Conservation (phyloP, 306 rosid genomes). For the Quillaja saponaria region DNA sequence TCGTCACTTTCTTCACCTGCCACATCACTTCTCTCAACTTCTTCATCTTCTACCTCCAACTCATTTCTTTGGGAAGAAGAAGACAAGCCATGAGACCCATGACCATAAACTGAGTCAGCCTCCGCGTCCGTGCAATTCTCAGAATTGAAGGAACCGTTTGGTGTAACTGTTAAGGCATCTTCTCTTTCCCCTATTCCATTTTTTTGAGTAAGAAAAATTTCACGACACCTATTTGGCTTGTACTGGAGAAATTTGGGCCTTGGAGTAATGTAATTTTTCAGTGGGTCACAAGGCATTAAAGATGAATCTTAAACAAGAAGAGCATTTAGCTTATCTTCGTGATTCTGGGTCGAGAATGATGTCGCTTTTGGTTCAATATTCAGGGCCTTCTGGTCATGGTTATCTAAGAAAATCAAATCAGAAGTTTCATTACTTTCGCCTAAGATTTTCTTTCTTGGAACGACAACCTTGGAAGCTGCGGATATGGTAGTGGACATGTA, state of each 20-base stretch:
- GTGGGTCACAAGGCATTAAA: conserved; percentile 43
- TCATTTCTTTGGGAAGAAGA: conserved; percentile 22
- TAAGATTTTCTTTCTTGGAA: conserved; percentile 33
- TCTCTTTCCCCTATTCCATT: conserved; percentile 16
- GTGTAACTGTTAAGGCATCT: not conserved
- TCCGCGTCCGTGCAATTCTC: conserved; percentile 24
- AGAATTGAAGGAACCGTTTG: conserved; percentile 29
- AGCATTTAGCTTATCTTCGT: conserved; percentile 6
- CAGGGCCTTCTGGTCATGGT: conserved; percentile 18
- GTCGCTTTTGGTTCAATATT: conserved; percentile 6
- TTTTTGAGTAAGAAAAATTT: conserved; percentile 31
- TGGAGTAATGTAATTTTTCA: conserved; percentile 46
- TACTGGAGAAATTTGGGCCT: conserved; percentile 51
- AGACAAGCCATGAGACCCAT: not conserved
- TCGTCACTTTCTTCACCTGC: not conserved
- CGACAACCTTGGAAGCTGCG: conserved; percentile 35
- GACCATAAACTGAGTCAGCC: conserved; percentile 12
- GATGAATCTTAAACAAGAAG: conserved; percentile 1
- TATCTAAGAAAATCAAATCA: conserved; percentile 8
- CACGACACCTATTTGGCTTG: conserved; percentile 39
- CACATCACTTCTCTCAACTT: conserved; percentile 26
- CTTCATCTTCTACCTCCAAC: conserved; percentile 16
- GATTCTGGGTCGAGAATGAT: not conserved
- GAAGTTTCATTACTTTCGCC: conserved; percentile 32
- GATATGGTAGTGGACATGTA: conserved; percentile 40